Evolutionary conservation across 1,284 basidiomycete genomes (phyloP).

Genomic region (Lentinula novae-zelandiae): DNA sequence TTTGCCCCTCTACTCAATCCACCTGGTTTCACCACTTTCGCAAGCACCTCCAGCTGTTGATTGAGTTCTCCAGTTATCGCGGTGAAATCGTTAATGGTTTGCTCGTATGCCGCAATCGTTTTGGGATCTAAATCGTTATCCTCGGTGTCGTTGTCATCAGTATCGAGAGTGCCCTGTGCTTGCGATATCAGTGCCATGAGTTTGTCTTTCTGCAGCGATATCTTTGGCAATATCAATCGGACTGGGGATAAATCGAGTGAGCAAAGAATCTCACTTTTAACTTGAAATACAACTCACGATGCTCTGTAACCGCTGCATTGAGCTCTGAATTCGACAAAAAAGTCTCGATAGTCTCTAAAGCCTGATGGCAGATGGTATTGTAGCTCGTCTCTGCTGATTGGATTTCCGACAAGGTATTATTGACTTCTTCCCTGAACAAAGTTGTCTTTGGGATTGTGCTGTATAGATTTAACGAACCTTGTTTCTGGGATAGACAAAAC

Average conservation of each 20-base stretch:
- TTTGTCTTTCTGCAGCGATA: slow-evolving; percentile 10
- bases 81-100: slow-evolving; percentile 5
- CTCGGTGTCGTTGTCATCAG: not conserved
- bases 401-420: slow-evolving; percentile 1
- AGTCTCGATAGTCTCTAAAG: slow-evolving; percentile 7
- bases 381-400: slow-evolving; percentile 13
- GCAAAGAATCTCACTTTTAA: not conserved
- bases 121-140: not conserved
- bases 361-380: slow-evolving; percentile 9
- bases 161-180: slow-evolving; percentile 7
- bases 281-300: slow-evolving; percentile 1
- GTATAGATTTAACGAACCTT: not conserved
- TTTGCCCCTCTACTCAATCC: not conserved
- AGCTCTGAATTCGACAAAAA: slow-evolving; percentile 7
- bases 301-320: not conserved
- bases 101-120: slow-evolving; percentile 1
- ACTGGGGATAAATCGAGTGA: not conserved
- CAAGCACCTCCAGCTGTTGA: not conserved
- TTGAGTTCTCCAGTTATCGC: slow-evolving; percentile 4
- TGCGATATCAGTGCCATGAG: slow-evolving; percentile 5
- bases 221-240: not conserved
- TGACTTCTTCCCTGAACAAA: not conserved
- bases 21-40: not conserved
- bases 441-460: not conserved
- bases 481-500: not conserved